Evolutionary conservation across 2,329 filamentous ascomycete genomes (phyloP).

Genomic region (Elsinoe arachidis): DNA sequence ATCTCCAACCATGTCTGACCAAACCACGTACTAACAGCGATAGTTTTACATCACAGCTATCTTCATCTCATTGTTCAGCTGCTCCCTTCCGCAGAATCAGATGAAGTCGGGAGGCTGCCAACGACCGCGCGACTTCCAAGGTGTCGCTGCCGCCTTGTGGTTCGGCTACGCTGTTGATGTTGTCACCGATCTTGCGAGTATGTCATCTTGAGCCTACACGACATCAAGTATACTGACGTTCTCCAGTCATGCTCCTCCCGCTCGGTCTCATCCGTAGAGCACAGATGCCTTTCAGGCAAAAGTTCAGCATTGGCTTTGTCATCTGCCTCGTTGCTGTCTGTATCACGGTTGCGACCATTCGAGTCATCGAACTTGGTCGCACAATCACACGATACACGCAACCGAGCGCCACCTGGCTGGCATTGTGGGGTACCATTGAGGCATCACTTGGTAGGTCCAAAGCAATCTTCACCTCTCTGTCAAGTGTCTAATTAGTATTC

Average conservation of each 20-base stretch:
- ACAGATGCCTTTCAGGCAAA: slow-evolving; percentile 6
- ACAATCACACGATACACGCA: neutral
- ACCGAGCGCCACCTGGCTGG: slow-evolving; percentile 10
- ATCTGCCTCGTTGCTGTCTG: slow-evolving; percentile 7
- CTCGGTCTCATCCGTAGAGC: slow-evolving; percentile 7
- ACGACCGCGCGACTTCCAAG: neutral
- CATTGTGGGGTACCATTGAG: slow-evolving; percentile 9
- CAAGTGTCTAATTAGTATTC: neutral
- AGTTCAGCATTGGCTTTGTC: slow-evolving; percentile 10
- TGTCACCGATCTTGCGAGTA: slow-evolving; percentile 8
- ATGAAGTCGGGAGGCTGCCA: neutral
- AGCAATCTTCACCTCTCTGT: neutral
- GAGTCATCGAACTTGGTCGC: slow-evolving; percentile 7
- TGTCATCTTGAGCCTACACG: neutral
- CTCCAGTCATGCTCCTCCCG: slow-evolving; percentile 8
- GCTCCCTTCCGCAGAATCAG: neutral
- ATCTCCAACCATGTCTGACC: neutral
- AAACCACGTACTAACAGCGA: neutral
- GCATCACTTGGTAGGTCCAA: neutral
- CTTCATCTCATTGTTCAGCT: neutral
- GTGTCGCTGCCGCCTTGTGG: slow-evolving; percentile 4
- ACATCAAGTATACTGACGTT: neutral
- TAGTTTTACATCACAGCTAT: neutral
- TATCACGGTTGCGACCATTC: slow-evolving; percentile 2
- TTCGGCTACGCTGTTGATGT: slow-evolving; percentile 5